Conservation (phyloP, 768 basidiomycete genomes). For the Fomitopsis serialis region DNA sequence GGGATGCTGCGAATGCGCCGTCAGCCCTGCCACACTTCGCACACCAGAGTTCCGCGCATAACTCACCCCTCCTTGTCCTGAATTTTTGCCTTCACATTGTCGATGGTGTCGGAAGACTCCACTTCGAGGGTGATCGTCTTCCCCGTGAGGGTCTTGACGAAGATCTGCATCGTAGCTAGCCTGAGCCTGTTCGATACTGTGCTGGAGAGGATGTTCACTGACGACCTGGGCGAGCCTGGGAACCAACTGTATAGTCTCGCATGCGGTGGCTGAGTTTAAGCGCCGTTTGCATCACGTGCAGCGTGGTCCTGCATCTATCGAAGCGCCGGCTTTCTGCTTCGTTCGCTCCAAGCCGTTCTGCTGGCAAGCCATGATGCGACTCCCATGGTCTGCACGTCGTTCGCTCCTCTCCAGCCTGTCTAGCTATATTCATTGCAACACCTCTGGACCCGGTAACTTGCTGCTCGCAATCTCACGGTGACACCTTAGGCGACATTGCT, state of each 20-base stretch:
- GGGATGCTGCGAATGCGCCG: slow-evolving; percentile 56
- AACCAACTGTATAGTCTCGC: slow-evolving; percentile 24
- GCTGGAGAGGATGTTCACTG: slow-evolving; percentile 11
- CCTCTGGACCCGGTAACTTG: too few relatives aligned
- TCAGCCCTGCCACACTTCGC: neutral
- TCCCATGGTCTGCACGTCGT: too few relatives aligned
- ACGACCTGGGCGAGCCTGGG: slow-evolving; percentile 21
- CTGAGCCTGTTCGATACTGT: slow-evolving; percentile 8
- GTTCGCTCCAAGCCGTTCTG: too few relatives aligned
- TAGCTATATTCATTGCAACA: too few relatives aligned
- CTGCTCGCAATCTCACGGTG: too few relatives aligned
- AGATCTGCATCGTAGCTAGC: slow-evolving; percentile 42
- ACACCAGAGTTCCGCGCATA: neutral
- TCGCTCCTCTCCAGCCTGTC: too few relatives aligned
- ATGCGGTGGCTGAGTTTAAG: slow-evolving; percentile 22
- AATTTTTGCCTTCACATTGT: slow-evolving; percentile 87
- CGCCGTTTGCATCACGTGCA: neutral
- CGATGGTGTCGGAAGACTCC: slow-evolving; percentile 94
- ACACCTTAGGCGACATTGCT: too few relatives aligned
- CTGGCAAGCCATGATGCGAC: too few relatives aligned
- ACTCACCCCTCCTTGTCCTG: slow-evolving; percentile 73
- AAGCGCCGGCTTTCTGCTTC: too few relatives aligned
- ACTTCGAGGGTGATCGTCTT: slow-evolving; percentile 99
- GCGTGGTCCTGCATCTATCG: too few relatives aligned
- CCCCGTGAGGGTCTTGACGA: slow-evolving; percentile 88